Percentiles rank a stretch among this genome's conserved stretches.
Evolutionary conservation across 2,329 filamentous ascomycete genomes (phyloP).

Genomic region (Orbilia ellipsospora): DNA sequence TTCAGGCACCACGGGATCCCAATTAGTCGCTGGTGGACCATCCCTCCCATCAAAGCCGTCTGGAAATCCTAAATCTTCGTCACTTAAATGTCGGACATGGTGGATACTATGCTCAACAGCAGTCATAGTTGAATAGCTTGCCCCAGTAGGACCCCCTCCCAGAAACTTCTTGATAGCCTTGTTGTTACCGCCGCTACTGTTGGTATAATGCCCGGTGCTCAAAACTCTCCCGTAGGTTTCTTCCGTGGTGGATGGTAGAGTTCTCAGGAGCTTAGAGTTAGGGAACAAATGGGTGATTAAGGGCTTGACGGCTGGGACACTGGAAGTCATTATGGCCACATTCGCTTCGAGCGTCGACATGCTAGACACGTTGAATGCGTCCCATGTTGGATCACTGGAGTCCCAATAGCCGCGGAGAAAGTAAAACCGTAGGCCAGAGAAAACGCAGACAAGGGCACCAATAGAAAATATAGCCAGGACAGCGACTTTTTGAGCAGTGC

Average conservation of each 20-base stretch:
- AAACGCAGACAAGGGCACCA: conserved; percentile 43
- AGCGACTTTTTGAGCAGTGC: conserved; percentile 37
- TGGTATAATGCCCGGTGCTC: neutral
- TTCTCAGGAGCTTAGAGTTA: conserved; percentile 17
- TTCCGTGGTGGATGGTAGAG: neutral
- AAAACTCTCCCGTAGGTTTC: neutral
- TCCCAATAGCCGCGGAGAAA: conserved; percentile 40
- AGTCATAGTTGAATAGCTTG: conserved; percentile 16
- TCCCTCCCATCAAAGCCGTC: conserved; percentile 41
- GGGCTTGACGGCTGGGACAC: conserved; percentile 44
- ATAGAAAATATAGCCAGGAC: conserved; percentile 36
- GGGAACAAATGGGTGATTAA: conserved; percentile 36
- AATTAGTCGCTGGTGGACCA: conserved; percentile 26
- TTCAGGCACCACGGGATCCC: conserved; percentile 20
- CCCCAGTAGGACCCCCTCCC: conserved; percentile 1
- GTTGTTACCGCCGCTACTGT: conserved; percentile 2
- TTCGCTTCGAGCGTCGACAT: conserved; percentile 52
- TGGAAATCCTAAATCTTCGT: conserved; percentile 41
- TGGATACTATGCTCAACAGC: conserved; percentile 8
- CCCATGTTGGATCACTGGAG: conserved; percentile 48
- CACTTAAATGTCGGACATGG: conserved; percentile 22
- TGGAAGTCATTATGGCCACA: conserved; percentile 50
- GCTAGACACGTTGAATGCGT: conserved; percentile 34
- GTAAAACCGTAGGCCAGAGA: conserved; percentile 34
- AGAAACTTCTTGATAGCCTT: conserved; percentile 18